Evolutionary conservation across 257 asterid species (phyloP).

Genomic region (Penstemon newberryi): DNA sequence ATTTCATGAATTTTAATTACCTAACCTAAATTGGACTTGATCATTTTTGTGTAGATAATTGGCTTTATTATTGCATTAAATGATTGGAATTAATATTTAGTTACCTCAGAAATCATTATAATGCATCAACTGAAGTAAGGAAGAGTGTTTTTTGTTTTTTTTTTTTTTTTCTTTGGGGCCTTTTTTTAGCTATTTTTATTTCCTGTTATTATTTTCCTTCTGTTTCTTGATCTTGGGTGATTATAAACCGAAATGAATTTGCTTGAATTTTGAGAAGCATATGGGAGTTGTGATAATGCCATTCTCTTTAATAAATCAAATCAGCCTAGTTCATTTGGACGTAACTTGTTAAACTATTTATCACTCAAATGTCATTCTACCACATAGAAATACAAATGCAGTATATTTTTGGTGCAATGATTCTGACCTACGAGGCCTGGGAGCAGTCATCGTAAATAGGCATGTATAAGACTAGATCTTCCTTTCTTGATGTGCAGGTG

Average conservation of each 20-base stretch:
- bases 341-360: not conserved
- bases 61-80: not conserved
- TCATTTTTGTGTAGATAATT: not conserved
- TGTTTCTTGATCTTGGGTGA: not conserved
- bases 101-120: not conserved
- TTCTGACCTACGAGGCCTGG: not conserved
- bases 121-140: not conserved
- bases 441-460: slow-evolving; percentile 10
- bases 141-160: not conserved
- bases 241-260: slow-evolving; percentile 11
- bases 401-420: not conserved
- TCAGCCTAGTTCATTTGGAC: slow-evolving; percentile 2
- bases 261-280: not conserved
- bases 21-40: slow-evolving; percentile 15
- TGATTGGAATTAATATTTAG: not conserved
- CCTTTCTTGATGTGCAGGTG: slow-evolving; percentile 48
- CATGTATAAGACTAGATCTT: not conserved
- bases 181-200: not conserved
- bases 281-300: not conserved
- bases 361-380: not conserved
- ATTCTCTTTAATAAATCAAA: not conserved
- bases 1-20: slow-evolving; percentile 1
- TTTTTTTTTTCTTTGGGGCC: no score
- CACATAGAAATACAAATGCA: not conserved
- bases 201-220: not conserved